Evolutionary conservation across 2,329 filamentous ascomycete genomes (phyloP).

Genomic region (Beauveria scarabaeidicola): DNA sequence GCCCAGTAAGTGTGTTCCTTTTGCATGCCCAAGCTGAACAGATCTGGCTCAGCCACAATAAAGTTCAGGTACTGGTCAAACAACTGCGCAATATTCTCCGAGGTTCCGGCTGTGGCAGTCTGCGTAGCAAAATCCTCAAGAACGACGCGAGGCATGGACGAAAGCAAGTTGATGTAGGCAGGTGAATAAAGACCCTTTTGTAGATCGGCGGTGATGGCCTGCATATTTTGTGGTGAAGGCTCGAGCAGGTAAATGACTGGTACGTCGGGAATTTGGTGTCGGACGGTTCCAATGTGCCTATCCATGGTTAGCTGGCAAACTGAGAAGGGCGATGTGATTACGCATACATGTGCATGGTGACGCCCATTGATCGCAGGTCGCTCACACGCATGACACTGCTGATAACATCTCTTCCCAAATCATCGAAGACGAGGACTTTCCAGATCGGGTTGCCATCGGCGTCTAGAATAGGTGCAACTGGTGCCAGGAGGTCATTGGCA

Average conservation of each 20-base stretch:
- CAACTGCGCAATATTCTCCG: slow-evolving; percentile 84
- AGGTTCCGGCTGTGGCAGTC: slow-evolving; percentile 73
- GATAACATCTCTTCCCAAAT: slow-evolving; percentile 84
- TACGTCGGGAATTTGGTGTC: slow-evolving; percentile 91
- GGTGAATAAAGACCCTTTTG: slow-evolving; percentile 83
- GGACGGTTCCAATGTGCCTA: slow-evolving; percentile 70
- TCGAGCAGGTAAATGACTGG: slow-evolving; percentile 96
- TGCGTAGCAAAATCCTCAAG: slow-evolving; percentile 92
- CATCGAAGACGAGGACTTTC: slow-evolving; percentile 96
- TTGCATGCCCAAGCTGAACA: slow-evolving; percentile 90
- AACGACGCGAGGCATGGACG: slow-evolving; percentile 79
- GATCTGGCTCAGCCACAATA: slow-evolving; percentile 86
- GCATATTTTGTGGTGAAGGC: slow-evolving; percentile 71
- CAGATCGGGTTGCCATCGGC: slow-evolving; percentile 88
- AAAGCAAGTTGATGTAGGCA: slow-evolving; percentile 94
- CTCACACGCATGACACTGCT: slow-evolving; percentile 92
- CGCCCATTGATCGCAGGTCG: slow-evolving; percentile 86
- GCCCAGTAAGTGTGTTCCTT: slow-evolving; percentile 89
- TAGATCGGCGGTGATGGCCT: slow-evolving; percentile 76
- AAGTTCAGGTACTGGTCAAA: slow-evolving; percentile 98
- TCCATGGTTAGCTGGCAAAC: background rate
- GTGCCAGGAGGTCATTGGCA: slow-evolving; percentile 55
- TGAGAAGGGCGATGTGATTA: background rate
- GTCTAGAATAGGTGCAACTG: slow-evolving; percentile 72
- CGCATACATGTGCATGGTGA: slow-evolving; percentile 84